Evolutionary conservation across 768 basidiomycete species (phyloP).

Genomic region (Lactarius indigo): DNA sequence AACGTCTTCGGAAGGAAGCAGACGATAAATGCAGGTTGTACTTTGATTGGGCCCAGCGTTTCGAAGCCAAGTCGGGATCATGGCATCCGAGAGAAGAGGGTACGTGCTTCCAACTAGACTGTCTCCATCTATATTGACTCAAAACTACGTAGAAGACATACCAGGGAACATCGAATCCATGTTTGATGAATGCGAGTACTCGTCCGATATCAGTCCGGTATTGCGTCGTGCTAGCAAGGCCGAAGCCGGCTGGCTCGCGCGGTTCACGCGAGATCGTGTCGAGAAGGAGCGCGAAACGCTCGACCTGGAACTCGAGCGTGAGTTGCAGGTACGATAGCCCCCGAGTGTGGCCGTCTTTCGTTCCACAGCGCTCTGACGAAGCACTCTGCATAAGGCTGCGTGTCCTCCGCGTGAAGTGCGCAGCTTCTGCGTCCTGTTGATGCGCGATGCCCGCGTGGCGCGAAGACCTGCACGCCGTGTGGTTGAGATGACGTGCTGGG

Average conservation of each 20-base stretch:
- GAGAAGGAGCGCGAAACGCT: conserved; percentile 48
- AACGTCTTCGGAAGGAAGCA: conserved; percentile 52
- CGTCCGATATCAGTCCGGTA: conserved; percentile 15
- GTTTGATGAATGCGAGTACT: conserved; percentile 18
- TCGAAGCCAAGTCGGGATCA: conserved; percentile 55
- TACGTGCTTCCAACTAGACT: neutral
- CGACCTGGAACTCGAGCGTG: conserved; percentile 62
- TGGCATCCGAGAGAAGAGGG: conserved; percentile 25
- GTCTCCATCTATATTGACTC: neutral
- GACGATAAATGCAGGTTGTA: conserved; percentile 53
- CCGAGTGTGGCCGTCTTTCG: neutral
- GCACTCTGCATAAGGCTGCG: conserved; percentile 1
- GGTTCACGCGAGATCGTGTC: conserved; percentile 46
- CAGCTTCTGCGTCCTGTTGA: conserved; percentile 20
- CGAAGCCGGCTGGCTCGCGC: conserved; percentile 64
- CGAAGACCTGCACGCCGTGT: conserved; percentile 19
- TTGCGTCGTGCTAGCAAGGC: conserved; percentile 17
- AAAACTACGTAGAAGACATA: conserved; percentile 12
- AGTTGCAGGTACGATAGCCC: conserved; percentile 57
- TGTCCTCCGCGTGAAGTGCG: conserved; percentile 27
- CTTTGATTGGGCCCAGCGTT: conserved; percentile 59
- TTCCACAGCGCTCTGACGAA: neutral
- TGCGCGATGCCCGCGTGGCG: conserved; percentile 17
- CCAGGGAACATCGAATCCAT: conserved; percentile 36
- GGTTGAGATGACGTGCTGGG: conserved; percentile 25